Evolutionary conservation across 2,329 filamentous ascomycete species (phyloP).

Genomic region (Colletotrichum plurivorum): DNA sequence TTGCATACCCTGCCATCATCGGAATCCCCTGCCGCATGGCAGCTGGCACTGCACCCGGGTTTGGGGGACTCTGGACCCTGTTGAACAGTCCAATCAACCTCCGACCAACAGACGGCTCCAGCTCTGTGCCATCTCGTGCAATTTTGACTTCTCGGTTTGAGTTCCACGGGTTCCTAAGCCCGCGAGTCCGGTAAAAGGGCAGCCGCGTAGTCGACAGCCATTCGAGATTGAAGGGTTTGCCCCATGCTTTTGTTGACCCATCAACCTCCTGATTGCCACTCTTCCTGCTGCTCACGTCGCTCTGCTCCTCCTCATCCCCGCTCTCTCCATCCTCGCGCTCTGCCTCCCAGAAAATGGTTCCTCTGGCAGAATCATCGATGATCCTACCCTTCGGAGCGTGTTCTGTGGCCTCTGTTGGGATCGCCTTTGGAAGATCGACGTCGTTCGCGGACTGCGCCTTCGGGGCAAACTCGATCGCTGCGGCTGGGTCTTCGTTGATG

Average conservation of each 20-base stretch:
- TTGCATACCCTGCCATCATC: constrained; percentile 55
- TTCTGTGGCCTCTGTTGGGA: constrained; percentile 83
- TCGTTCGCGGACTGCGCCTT: constrained; percentile 72
- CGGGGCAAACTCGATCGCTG: constrained; percentile 78
- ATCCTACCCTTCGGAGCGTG: constrained; percentile 86
- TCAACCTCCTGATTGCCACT: constrained; percentile 59
- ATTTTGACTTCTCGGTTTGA: constrained; percentile 97
- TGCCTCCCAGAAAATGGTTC: constrained; percentile 97
- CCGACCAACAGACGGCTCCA: constrained; percentile 86
- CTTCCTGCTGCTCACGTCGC: constrained; percentile 44
- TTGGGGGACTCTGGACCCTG: constrained; percentile 59
- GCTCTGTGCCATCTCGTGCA: constrained; percentile 91
- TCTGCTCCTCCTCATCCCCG: constrained; percentile 60
- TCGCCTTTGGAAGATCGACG: constrained; percentile 82
- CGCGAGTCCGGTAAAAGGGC: constrained; percentile 90
- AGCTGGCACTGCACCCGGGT: constrained; percentile 44
- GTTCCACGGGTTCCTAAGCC: constrained; percentile 94
- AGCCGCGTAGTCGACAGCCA: constrained; percentile 89
- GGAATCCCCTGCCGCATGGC: constrained; percentile 50
- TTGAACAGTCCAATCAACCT: constrained; percentile 86
- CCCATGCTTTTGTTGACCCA: constrained; percentile 77
- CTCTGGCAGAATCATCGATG: constrained; percentile 92
- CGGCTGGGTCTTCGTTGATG: constrained; percentile 82
- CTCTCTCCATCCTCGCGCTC: constrained; percentile 69
- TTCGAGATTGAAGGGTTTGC: constrained; percentile 91